Base-by-base conservation (phyloP, 257 asterid species). In the Jacaranda mimosifolia region DNA sequence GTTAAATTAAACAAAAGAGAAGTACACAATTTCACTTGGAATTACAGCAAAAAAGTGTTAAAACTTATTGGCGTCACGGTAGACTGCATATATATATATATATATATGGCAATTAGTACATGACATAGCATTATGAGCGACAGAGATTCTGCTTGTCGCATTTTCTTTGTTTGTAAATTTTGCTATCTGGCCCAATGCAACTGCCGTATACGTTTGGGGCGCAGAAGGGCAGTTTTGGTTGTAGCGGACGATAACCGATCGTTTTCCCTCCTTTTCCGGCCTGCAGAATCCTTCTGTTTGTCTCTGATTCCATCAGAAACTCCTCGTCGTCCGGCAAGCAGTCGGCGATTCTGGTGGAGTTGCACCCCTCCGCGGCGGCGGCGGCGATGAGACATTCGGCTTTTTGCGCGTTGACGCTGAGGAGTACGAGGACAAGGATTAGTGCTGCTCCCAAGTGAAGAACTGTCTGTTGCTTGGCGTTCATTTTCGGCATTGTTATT, bases 241-340 rank as follows among this genome's bases (percentile, higher is more conserved):
- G 9, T 18, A 39, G 7, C 45, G 0, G 0, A 0, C 5, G 9
- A 14, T 3, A 45, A 43, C 3, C 1, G 21, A 58, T 39, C n/a
- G 17, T 5, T 18, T 8, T n/a, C 2, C 12, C 11, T 45, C 43
- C 46, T 3, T 26, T 43, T 3, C 48, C 0, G 0, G 63, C 72
- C 57, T 67, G 58, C 36, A 83, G 74, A 49, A 83, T 60, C 84
- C 63, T 66, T 70, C 83, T 70, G 70, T 14, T 83, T 12, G 78
- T 56, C 39, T 71, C 80, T 1, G 79, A 79, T 40, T 79, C 86
- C 82, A 83, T 76, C 18, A 65, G 14, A 51, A 76, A 79, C 57
- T 75, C 84, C 51, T 67, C 77, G 4, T 14, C 74, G 0, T 49
- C 77, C 26, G 4, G 17, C 79, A 42, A 65, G 55, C 59, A 75